Evolutionary conservation across 371 early-diverging fungal species (phyloP).

Genomic region (Actinomortierella wolfii): DNA sequence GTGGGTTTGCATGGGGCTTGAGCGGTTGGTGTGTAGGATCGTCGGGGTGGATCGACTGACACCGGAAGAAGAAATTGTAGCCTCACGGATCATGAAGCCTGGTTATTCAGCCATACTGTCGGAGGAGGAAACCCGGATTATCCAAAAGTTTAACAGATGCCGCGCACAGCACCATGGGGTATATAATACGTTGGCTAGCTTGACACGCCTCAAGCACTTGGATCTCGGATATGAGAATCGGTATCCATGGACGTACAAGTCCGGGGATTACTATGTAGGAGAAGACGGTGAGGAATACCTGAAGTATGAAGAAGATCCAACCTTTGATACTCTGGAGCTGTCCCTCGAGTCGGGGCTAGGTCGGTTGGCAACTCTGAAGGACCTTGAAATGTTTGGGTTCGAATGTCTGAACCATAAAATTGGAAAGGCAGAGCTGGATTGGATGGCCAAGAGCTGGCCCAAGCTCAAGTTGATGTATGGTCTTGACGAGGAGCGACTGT

Average conservation of each 20-base stretch:
- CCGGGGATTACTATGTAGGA: not conserved
- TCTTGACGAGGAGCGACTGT: conserved; percentile 1
- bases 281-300: not conserved
- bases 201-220: conserved; percentile 3
- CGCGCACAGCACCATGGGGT: conserved; percentile 1
- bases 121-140: not conserved
- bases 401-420: conserved; percentile 5
- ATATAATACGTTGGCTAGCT: conserved; percentile 1
- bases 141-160: conserved; percentile 1
- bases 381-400: conserved; percentile 13
- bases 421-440: conserved; percentile 1
- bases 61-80: not conserved
- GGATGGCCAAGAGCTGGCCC: conserved; percentile 14
- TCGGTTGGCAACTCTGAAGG: not conserved
- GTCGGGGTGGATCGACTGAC: conserved; percentile 4
- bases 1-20: conserved; percentile 7
- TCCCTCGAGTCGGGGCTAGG: not conserved
- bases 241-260: not conserved
- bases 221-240: conserved; percentile 7
- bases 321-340: conserved; percentile 1
- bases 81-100: not conserved
- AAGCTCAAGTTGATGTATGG: conserved; percentile 15
- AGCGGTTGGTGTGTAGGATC: conserved; percentile 2
- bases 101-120: not conserved
- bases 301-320: not conserved